Base-by-base conservation (phyloP, 495 filamentous ascomycete species). In the Neurospora pannonica region DNA sequence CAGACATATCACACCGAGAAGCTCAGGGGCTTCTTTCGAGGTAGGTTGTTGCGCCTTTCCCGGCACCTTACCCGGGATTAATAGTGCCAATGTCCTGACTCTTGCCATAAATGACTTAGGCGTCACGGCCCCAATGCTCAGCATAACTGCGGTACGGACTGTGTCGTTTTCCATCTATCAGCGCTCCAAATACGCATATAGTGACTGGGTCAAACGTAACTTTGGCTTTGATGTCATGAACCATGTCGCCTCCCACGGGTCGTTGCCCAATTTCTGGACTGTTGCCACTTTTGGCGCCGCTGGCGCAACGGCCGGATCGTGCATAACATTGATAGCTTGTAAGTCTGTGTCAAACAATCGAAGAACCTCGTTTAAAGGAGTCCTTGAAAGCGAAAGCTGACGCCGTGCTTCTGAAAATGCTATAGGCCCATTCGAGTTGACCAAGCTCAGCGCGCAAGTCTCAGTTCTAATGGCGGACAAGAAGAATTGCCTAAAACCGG, bases 141-240 rank as follows among this genome's bases (percentile, higher is more conserved):
- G 93, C 84, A 92, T 98, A 70, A 97, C 95, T 10, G 87, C 93
- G 70, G 94, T 97, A 72, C 90, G 95, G 42, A 96, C 95, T 24
- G 87, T 97, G 71, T 96, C 93, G n/a, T 97, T 98, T 80, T 95
- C 93, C 40, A 92, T 95, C 72, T 98, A 98, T 84, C 93, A 94
- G 81, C 87, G 87, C 43, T 91, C 93, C 46, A 97, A 97, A 83
- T 89, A 93, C 81, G 82, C 84, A 13, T 91, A 95, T 77, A 90
- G 92, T 72, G 85, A 86, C 76, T 90, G 87, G 87, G 86, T 93
- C 78, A 87, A 88, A 77, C 78, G 76, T 40, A 83, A 90, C 72
- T 90, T 91, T 67, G 93, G 92, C 34, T 84, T 87, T 69, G 91
- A 92, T 54, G 93, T 94, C 24, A 85, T 94, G 76, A 85, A 86